Evolutionary conservation across 371 early-diverging fungal genomes (phyloP).

Genomic region (Circinella minor): DNA sequence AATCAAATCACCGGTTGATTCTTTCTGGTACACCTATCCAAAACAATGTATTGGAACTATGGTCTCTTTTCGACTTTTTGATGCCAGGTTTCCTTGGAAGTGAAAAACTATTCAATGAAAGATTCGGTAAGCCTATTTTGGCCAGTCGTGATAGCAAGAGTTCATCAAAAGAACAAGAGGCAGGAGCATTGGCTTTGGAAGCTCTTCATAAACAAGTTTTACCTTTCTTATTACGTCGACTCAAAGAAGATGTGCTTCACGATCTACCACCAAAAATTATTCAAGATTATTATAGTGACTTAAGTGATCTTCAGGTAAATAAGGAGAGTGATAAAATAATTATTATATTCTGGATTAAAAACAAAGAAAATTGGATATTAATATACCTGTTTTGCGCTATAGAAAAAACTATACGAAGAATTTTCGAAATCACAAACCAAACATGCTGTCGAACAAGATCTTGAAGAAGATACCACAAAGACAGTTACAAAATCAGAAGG

Average conservation of each 20-base stretch:
- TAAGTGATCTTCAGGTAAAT: constrained; percentile 79
- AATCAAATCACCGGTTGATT: constrained; percentile 90
- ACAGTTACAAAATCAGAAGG: constrained; percentile 14
- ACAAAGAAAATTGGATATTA: not conserved
- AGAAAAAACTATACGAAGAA: constrained; percentile 89
- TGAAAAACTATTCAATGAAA: constrained; percentile 86
- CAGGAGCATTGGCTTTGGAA: constrained; percentile 89
- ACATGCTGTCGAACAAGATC: constrained; percentile 55
- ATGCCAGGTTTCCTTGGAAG: constrained; percentile 98
- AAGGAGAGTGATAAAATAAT: not conserved
- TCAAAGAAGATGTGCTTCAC: constrained; percentile 98
- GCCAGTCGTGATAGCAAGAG: constrained; percentile 90
- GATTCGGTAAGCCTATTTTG: constrained; percentile 90
- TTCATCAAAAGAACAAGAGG: constrained; percentile 81
- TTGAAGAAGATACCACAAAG: constrained; percentile 26
- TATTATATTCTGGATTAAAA: no score
- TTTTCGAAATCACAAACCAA: constrained; percentile 74
- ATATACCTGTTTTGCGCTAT: constrained; percentile 14
- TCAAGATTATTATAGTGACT: constrained; percentile 96
- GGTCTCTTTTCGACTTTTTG: constrained; percentile 98
- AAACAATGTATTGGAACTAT: constrained; percentile 97
- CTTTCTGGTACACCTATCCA: constrained; percentile 99
- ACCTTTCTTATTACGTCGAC: constrained; percentile 96
- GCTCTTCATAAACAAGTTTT: constrained; percentile 96
- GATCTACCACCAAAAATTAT: constrained; percentile 99